Base-by-base conservation (phyloP, 1,139 yeast genomes). In the Sugiyamaella grinbergsii region DNA sequence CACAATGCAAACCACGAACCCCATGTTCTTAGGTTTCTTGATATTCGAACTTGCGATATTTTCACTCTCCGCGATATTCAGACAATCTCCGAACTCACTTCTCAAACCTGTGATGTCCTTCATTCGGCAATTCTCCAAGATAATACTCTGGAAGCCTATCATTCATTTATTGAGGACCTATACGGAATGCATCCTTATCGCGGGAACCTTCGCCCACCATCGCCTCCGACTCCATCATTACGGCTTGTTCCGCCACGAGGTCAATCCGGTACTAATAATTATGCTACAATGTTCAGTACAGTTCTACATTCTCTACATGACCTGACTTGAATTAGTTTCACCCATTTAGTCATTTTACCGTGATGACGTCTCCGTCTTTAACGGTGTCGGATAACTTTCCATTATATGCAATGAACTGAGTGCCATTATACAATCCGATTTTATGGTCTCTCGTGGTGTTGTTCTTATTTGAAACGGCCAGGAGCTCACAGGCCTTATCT, bases 401-500 rank as follows among this genome's bases (percentile, higher is more conserved):
- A 32, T 47, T 49, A 36, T 54, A 52, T 19, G 58, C 47, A 26
- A 59, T 38, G 22, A 43, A 37, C 36, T 39, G 42, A 18, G 44
- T 51, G 28, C 50, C 52, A 24, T 44, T 40, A 42, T 45, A 57
- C 45, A 60, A 44, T 3, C 54, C 60, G 19, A 54, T 48, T 11
- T 53, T 49, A 36, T 68, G 60, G 24, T 77, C 76, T 23, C 68
- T 73, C 1, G 78, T 75, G 4, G 45, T 41, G 61, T 82, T 82
- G 62, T 85, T 85, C 47, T 70, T 65, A 65, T 86, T 86, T 38
- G 72, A 71, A 18, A 86, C 75, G 46, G 73, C 75, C 51, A 85
- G 66, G 31, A 70, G 64, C 28, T 75, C 77, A 3, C 91, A 81
- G 10, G 85, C 75, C 36, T 77, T 76, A 65, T 91, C 98, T 43